phyloP scores from a whole-genome alignment of 2,329 filamentous ascomycete species.

The Ilyonectria robusta region DNA sequence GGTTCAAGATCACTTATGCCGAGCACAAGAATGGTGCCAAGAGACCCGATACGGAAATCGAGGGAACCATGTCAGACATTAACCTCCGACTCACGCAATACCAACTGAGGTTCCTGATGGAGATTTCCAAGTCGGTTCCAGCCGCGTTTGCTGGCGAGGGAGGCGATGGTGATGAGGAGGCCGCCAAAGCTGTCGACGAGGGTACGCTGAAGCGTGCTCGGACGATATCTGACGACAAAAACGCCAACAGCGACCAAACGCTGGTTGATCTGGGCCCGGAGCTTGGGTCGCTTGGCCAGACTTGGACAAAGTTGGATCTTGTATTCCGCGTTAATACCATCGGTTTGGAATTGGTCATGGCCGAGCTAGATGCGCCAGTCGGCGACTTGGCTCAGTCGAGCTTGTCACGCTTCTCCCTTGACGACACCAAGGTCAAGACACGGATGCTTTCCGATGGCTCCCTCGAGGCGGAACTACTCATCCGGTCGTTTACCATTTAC shows the following conservation, averaged over 20 bases:
- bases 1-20: conserved; percentile 91
- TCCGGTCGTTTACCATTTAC: conserved; percentile 94
- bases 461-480: conserved; percentile 91
- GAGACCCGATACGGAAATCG: conserved; percentile 91
- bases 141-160: conserved; percentile 80
- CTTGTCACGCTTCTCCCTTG: conserved; percentile 92
- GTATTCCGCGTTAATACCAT: conserved; percentile 91
- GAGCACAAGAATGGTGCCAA: conserved; percentile 85
- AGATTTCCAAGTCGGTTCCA: conserved; percentile 89
- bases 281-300: conserved; percentile 75
- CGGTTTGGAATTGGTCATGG: conserved; percentile 88
- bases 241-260: conserved; percentile 55
- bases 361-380: conserved; percentile 82
- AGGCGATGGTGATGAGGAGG: conserved; percentile 81
- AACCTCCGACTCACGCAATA: conserved; percentile 91
- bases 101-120: conserved; percentile 90
- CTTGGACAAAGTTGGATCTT: conserved; percentile 94
- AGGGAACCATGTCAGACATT: conserved; percentile 92
- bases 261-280: conserved; percentile 77
- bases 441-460: conserved; percentile 94
- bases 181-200: conserved; percentile 80
- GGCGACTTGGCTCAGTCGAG: conserved; percentile 83
- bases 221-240: conserved; percentile 54
- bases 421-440: conserved; percentile 92
- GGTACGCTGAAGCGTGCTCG: conserved; percentile 64